Conservation (phyloP, 2,329 filamentous ascomycete genomes). For the Pestalotiopsis sp. region DNA sequence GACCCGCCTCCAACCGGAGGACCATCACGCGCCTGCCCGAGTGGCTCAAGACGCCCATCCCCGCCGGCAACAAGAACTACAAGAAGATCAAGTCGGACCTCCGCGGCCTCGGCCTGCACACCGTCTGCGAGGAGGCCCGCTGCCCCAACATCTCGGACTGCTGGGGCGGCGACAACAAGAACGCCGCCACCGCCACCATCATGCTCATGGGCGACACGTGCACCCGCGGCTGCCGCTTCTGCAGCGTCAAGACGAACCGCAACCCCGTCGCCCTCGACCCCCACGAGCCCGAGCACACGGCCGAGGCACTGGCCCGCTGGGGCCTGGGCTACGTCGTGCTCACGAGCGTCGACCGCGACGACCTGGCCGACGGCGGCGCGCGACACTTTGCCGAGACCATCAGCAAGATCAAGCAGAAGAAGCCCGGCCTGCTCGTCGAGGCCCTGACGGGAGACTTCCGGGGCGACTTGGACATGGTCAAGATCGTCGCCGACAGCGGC, state of each 20-base stretch:
- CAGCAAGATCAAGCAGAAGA: slow-evolving; percentile 86
- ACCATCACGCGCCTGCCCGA: slow-evolving; percentile 76
- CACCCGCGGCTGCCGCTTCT: slow-evolving; percentile 94
- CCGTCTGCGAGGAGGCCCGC: slow-evolving; percentile 94
- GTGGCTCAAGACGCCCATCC: slow-evolving; percentile 97
- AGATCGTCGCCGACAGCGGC: slow-evolving; percentile 79
- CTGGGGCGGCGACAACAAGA: slow-evolving; percentile 90
- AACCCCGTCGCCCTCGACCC: slow-evolving; percentile 79
- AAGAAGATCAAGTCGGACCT: slow-evolving; percentile 95
- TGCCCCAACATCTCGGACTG: slow-evolving; percentile 98
- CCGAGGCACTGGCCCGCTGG: slow-evolving; percentile 90
- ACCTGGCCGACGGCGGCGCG: slow-evolving; percentile 85
- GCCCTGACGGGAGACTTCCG: slow-evolving; percentile 84
- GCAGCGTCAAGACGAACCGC: slow-evolving; percentile 88
- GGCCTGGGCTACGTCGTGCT: slow-evolving; percentile 94
- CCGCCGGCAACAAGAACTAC: slow-evolving; percentile 76
- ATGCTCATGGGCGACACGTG: slow-evolving; percentile 99
- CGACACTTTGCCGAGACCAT: slow-evolving; percentile 92
- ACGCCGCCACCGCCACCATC: slow-evolving; percentile 91
- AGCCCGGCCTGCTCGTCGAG: slow-evolving; percentile 75
- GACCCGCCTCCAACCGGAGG: slow-evolving; percentile 60
- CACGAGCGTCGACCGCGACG: slow-evolving; percentile 91
- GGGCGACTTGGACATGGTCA: slow-evolving; percentile 85
- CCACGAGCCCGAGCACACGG: slow-evolving; percentile 95
- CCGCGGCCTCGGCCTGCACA: slow-evolving; percentile 85